phyloP scores from a whole-genome alignment of 495 filamentous ascomycete species.

The Daldinia loculata region DNA sequence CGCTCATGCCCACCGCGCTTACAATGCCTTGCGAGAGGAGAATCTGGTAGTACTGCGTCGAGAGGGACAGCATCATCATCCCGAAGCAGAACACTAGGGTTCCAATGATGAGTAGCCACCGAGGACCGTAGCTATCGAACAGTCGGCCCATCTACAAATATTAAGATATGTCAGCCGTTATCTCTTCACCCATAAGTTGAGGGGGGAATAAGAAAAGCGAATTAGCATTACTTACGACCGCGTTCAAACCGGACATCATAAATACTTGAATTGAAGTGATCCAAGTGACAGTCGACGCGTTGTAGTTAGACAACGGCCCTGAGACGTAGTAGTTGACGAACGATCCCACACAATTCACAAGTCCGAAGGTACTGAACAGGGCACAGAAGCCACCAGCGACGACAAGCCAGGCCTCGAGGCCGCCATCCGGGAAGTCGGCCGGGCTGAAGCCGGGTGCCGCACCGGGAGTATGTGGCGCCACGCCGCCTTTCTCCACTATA shows the following conservation, averaged over 20 bases:
- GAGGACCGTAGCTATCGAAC: slow-evolving; percentile 75
- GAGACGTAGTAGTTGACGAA: slow-evolving; percentile 66
- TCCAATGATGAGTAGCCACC: slow-evolving; percentile 66
- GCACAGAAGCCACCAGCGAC: slow-evolving; percentile 71
- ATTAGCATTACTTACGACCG: slow-evolving; percentile 54
- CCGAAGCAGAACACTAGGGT: slow-evolving; percentile 72
- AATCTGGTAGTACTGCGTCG: slow-evolving; percentile 71
- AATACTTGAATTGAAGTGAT: slow-evolving; percentile 59
- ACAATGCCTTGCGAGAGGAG: slow-evolving; percentile 66
- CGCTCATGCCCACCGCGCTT: slow-evolving; percentile 63
- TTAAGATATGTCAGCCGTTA: slow-evolving; percentile 18
- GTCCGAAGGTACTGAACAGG: slow-evolving; percentile 71
- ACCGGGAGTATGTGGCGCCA: slow-evolving; percentile 23
- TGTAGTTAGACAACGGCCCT: slow-evolving; percentile 58
- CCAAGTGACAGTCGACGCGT: slow-evolving; percentile 64
- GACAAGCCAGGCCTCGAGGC: slow-evolving; percentile 70
- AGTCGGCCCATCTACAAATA: slow-evolving; percentile 61
- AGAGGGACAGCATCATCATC: slow-evolving; percentile 75
- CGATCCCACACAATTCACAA: slow-evolving; percentile 71
- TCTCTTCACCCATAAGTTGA: slow-evolving; percentile 28
- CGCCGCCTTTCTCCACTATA: slow-evolving; percentile 49
- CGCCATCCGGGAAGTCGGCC: slow-evolving; percentile 69
- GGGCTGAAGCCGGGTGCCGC: slow-evolving; percentile 49
- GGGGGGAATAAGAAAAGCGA: slow-evolving; percentile 29
- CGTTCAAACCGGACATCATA: slow-evolving; percentile 54